Evolutionary conservation across 1,284 basidiomycete genomes (phyloP).

Genomic region (Malassezia brasiliensis): DNA sequence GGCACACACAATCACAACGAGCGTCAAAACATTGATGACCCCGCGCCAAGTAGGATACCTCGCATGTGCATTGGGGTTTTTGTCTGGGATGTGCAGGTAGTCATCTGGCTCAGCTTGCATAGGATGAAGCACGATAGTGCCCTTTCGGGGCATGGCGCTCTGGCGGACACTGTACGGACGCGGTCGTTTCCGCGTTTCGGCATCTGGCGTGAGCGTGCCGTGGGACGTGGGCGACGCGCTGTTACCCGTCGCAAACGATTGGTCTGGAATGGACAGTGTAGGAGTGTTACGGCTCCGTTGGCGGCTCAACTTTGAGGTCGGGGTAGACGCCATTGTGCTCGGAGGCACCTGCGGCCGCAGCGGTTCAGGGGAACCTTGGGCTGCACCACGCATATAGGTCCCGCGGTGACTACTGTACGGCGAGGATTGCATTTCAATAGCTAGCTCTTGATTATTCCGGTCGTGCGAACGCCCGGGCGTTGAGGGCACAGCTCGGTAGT

Average conservation of each 20-base stretch:
- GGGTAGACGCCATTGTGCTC: neutral
- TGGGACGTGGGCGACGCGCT: neutral
- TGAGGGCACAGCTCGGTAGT: neutral
- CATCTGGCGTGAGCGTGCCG: neutral
- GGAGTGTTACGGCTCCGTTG: neutral
- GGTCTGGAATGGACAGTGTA: neutral
- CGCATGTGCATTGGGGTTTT: slow-evolving; percentile 27
- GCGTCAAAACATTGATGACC: slow-evolving; percentile 33
- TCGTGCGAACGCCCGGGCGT: neutral
- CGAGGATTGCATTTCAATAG: neutral
- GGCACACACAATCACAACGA: slow-evolving; percentile 26
- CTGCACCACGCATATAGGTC: neutral
- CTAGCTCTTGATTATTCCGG: neutral
- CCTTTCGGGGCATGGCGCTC: slow-evolving; percentile 2
- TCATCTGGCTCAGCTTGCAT: slow-evolving; percentile 33
- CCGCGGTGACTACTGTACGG: neutral
- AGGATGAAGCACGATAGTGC: slow-evolving; percentile 10
- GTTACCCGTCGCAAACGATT: neutral
- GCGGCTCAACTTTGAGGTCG: neutral
- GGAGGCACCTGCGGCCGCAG: neutral
- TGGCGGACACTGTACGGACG: neutral
- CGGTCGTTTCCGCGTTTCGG: neutral
- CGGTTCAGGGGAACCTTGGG: neutral
- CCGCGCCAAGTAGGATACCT: slow-evolving; percentile 29
- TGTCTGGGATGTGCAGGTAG: slow-evolving; percentile 31